A percentile compares a stretch with the other conserved stretches of the same genome.
phyloP scores from a whole-genome alignment of 177 flowering plant genomes.

The Vitis hybrid region DNA sequence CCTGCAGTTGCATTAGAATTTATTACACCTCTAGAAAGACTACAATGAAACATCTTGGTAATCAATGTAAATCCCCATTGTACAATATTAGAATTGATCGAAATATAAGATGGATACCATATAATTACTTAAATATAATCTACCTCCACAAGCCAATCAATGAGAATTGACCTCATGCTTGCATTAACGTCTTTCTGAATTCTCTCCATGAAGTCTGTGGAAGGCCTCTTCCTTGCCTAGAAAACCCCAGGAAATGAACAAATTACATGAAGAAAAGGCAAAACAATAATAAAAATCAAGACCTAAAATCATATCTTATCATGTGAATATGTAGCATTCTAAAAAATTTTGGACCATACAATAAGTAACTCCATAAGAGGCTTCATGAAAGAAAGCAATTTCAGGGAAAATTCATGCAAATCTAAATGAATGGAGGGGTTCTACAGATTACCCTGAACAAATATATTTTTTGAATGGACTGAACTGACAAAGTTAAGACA shows the following conservation, averaged over 20 bases:
- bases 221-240: conserved; percentile 67
- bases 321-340: no score
- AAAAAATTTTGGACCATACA: no score
- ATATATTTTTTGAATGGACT: no score
- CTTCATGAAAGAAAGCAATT: no score
- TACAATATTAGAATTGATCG: no score
- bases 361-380: no score
- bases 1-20: conserved; percentile 38
- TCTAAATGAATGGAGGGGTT: no score
- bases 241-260: neutral
- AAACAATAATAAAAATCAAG: neutral
- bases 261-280: neutral
- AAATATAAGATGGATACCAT: no score
- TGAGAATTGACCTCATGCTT: conserved; percentile 63
- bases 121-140: neutral
- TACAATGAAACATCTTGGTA: neutral
- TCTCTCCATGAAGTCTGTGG: conserved; percentile 66
- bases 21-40: neutral
- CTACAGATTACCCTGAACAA: no score
- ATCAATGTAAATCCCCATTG: no score
- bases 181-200: conserved; percentile 62
- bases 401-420: neutral
- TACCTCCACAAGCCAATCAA: conserved; percentile 85
- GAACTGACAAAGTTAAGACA: no score
- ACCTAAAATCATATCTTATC: no score